Evolutionary conservation across 192 early-diverging fungal genomes (phyloP).

Genomic region (Bifiguratus adelaidae): DNA sequence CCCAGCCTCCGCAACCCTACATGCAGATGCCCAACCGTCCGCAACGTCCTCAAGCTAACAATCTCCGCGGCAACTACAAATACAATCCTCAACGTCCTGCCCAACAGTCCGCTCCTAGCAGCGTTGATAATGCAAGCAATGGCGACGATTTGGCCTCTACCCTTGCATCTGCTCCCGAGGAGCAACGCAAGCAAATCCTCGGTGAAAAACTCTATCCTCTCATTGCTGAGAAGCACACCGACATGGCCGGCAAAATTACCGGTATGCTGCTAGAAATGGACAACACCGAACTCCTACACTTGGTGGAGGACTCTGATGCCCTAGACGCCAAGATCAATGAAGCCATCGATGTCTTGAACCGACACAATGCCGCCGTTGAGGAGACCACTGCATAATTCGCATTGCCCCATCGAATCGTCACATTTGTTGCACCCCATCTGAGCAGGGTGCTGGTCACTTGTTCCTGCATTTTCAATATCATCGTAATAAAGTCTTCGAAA

Average conservation of each 20-base stretch:
- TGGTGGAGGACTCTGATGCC: conserved; percentile 54
- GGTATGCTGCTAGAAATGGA: conserved; percentile 92
- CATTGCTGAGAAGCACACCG: conserved; percentile 30
- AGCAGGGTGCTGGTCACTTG: no score
- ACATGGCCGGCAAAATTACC: conserved; percentile 75
- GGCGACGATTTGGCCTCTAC: no score
- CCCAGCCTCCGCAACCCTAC: conserved; percentile 28
- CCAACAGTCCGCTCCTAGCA: conserved; percentile 13
- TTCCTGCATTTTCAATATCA: no score
- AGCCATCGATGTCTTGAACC: conserved; percentile 64
- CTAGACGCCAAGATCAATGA: conserved; percentile 63
- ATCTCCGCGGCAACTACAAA: conserved; percentile 6
- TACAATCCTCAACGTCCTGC: conserved; percentile 21
- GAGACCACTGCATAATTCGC: no score
- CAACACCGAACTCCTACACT: conserved; percentile 59
- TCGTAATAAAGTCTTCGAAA: no score
- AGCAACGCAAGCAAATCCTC: conserved; percentile 92
- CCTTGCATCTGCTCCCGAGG: conserved; percentile 67
- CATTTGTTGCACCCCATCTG: no score
- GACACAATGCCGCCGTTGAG: no score
- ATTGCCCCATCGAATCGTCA: no score
- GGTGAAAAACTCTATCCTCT: conserved; percentile 93
- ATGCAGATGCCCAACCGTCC: conserved; percentile 47
- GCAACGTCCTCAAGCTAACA: conserved; percentile 1
- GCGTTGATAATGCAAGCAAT: no score